Base-by-base conservation (phyloP, 1,139 yeast genomes). In the Geotrichum restrictum region DNA sequence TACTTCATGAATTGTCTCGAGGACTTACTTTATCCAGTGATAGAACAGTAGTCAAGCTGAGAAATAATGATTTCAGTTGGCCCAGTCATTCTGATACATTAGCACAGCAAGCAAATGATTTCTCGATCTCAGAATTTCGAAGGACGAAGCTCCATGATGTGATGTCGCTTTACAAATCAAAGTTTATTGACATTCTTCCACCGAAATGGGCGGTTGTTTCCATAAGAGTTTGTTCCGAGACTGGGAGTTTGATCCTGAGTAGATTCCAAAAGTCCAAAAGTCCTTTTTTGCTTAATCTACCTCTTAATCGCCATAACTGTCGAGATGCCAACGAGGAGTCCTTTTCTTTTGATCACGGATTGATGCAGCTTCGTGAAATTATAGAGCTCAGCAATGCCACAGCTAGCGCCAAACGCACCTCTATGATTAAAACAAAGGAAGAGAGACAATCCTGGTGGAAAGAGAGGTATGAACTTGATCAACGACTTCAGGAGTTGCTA, bases 381-480 rank as follows among this genome's bases (percentile, higher is more conserved):
- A 83, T 88, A 27, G 59, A 65, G 0, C 74, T 75, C 47, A 88
- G 94, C 63, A 81, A 85, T 58, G 62, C 68, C 1, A 79, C 89
- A 0, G 85, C 95, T 0, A 68, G 64, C 14, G 54, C 56, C 2
- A 64, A 67, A 13, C 56, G 63, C 18, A 61, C 64, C 1, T 58
- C 21, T 59, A 60, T 64, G 8, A 76, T 82, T 3, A 69, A 65
- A n/a, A 77, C 88, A 0, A 76, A 78, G 48, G 85, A 81, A 38
- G 85, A 83, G 43, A 74, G 93, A 53, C 77, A 76, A 45, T 62
- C 70, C 5, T 91, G 97, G 96, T 93, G 97, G 96, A 75, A 75
- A 48, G 70, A 74, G 37, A 71, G 98, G 49, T 81, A 80, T 56
- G 70, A 70, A 0, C 70, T 89, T 22, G 96, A 91, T 65, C 68